Evolutionary conservation across 2,329 filamentous ascomycete species (phyloP).

Genomic region (Xylaria multiplex): DNA sequence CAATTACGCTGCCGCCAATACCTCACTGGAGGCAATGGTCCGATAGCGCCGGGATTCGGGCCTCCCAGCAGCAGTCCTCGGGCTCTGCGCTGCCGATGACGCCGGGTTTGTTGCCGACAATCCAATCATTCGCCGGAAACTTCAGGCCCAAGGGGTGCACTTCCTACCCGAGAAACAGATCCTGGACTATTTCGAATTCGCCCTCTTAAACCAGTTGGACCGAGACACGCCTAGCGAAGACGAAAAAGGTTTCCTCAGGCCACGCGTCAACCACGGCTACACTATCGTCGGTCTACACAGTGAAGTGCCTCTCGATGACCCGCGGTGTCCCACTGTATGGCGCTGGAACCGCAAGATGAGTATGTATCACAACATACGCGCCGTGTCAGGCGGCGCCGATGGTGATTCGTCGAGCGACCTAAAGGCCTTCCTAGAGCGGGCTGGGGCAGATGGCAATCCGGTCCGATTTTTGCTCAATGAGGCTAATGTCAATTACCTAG

Average conservation of each 20-base stretch:
- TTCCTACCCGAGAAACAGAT: constrained; percentile 8
- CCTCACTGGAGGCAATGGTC: constrained; percentile 50
- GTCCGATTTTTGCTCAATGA: no score
- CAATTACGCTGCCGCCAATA: constrained; percentile 53
- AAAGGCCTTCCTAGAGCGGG: no score
- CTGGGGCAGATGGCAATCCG: no score
- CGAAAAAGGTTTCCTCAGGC: not conserved
- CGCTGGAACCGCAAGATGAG: no score
- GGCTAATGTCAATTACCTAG: no score
- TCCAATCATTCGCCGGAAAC: constrained; percentile 15
- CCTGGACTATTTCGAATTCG: not conserved
- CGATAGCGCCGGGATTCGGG: constrained; percentile 48
- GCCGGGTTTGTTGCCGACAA: constrained; percentile 46
- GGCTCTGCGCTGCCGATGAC: constrained; percentile 51
- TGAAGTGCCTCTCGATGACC: no score
- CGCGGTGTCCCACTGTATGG: no score
- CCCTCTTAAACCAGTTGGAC: not conserved
- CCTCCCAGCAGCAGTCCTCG: constrained; percentile 45
- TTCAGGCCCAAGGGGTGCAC: not conserved
- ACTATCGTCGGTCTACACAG: no score
- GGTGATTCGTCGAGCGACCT: no score
- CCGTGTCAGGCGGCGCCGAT: no score
- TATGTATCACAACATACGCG: no score
- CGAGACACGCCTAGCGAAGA: not conserved
- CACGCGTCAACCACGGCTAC: no score